phyloP scores from a whole-genome alignment of 352 stramenopile species.

The Phytopythium oedochilum region DNA sequence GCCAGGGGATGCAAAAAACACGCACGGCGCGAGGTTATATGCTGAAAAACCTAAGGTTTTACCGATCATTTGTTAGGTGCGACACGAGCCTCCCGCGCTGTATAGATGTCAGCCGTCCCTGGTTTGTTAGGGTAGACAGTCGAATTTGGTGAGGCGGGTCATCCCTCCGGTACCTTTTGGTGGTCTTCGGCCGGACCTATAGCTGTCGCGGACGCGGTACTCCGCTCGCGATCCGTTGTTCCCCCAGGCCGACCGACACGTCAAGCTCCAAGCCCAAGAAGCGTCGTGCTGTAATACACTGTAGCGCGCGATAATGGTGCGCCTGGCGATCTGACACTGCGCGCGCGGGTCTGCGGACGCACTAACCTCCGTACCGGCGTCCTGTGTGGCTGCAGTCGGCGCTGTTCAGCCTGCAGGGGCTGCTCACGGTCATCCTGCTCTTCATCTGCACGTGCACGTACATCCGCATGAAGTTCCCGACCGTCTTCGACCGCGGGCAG shows the following conservation, averaged over 20 bases:
- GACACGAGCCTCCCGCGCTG: not conserved
- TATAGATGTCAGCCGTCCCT: conserved; percentile 2
- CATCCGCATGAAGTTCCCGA: conserved; percentile 93
- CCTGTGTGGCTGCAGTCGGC: conserved; percentile 72
- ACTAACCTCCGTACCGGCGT: conserved; percentile 3
- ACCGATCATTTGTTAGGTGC: conserved; percentile 4
- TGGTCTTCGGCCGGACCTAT: not conserved
- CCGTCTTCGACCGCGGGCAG: conserved; percentile 91
- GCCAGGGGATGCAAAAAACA: not conserved
- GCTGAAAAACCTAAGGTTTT: conserved; percentile 18
- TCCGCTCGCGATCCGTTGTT: not conserved
- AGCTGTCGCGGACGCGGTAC: not conserved
- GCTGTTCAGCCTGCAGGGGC: conserved; percentile 96
- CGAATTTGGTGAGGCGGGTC: too few species aligned
- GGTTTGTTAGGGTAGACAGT: too few species aligned
- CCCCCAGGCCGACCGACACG: not conserved
- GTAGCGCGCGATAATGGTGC: not conserved
- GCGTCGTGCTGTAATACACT: too few species aligned
- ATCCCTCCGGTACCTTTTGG: conserved; percentile 10
- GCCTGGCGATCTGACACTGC: not conserved
- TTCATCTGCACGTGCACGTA: conserved; percentile 98
- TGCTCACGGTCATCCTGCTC: conserved; percentile 95
- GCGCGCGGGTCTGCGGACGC: conserved; percentile 2
- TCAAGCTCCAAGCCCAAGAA: not conserved
- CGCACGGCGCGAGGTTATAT: not conserved